Evolutionary conservation across 2,329 filamentous ascomycete species (phyloP).

Genomic region (Cucurbitaria berberidis): DNA sequence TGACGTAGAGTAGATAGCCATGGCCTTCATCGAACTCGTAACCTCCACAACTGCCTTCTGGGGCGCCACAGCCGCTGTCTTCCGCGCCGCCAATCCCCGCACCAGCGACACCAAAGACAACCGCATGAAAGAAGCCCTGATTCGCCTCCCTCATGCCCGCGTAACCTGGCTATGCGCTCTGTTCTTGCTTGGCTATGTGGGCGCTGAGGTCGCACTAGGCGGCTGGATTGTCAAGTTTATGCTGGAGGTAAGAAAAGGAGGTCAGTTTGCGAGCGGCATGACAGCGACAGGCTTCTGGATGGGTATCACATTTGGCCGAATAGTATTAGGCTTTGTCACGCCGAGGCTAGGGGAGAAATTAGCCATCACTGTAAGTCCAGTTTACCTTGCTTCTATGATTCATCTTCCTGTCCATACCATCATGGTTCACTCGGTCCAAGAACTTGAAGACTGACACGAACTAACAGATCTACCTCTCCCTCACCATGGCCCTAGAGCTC

Average conservation of each 20-base stretch:
- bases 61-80: constrained; percentile 63
- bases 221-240: constrained; percentile 86
- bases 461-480: constrained; percentile 64
- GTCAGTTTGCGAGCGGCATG: constrained; percentile 74
- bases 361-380: constrained; percentile 51
- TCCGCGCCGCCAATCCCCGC: constrained; percentile 59
- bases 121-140: constrained; percentile 59
- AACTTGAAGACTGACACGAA: not conserved
- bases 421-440: too few species aligned
- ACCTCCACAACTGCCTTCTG: constrained; percentile 66
- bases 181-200: constrained; percentile 81
- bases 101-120: constrained; percentile 55
- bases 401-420: too few species aligned
- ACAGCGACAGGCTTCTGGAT: constrained; percentile 84
- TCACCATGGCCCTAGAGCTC: constrained; percentile 69
- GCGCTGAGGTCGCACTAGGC: constrained; percentile 75
- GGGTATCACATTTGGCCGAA: constrained; percentile 75
- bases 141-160: constrained; percentile 52
- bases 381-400: not conserved
- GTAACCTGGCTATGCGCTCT: constrained; percentile 75
- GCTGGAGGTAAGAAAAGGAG: constrained; percentile 74
- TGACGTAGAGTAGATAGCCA: constrained; percentile 52
- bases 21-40: constrained; percentile 63
- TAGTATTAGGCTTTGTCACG: constrained; percentile 78
- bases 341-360: constrained; percentile 73